Evolutionary conservation across 805 yeast species (phyloP).

Genomic region (Metschnikowia similis): DNA sequence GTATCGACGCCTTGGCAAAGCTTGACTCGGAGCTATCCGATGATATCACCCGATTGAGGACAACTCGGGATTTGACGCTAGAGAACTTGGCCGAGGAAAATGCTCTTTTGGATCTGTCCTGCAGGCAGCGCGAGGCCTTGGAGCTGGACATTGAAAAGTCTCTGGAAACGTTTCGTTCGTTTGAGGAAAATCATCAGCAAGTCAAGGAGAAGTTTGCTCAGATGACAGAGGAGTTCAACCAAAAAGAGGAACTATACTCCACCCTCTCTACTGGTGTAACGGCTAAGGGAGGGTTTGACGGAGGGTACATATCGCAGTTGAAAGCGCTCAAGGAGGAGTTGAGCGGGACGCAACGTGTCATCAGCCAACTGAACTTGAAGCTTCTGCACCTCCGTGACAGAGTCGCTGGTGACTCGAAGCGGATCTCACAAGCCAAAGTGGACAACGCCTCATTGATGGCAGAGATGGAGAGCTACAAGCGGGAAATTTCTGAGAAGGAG

Average conservation of each 20-base stretch:
- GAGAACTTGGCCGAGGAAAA: slow-evolving; percentile 51
- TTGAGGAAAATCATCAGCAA: slow-evolving; percentile 43
- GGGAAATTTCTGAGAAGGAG: slow-evolving; percentile 36
- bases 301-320: slow-evolving; percentile 74
- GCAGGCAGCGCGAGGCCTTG: slow-evolving; percentile 30
- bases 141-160: slow-evolving; percentile 34
- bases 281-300: slow-evolving; percentile 66
- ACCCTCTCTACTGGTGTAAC: slow-evolving; percentile 89
- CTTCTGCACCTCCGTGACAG: slow-evolving; percentile 55
- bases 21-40: slow-evolving; percentile 34
- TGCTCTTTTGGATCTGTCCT: slow-evolving; percentile 14
- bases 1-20: slow-evolving; percentile 54
- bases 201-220: slow-evolving; percentile 42
- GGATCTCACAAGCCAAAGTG: slow-evolving; percentile 48
- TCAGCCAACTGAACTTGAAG: slow-evolving; percentile 58
- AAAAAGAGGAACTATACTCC: slow-evolving; percentile 74
- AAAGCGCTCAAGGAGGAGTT: slow-evolving; percentile 55
- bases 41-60: slow-evolving; percentile 61
- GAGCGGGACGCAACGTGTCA: slow-evolving; percentile 48
- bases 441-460: slow-evolving; percentile 41
- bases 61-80: slow-evolving; percentile 53
- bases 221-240: slow-evolving; percentile 45
- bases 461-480: slow-evolving; percentile 42
- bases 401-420: slow-evolving; percentile 43
- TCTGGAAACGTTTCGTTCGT: slow-evolving; percentile 28